Evolutionary conservation across 2,329 filamentous ascomycete species (phyloP).

Genomic region (Elsinoe fawcettii): DNA sequence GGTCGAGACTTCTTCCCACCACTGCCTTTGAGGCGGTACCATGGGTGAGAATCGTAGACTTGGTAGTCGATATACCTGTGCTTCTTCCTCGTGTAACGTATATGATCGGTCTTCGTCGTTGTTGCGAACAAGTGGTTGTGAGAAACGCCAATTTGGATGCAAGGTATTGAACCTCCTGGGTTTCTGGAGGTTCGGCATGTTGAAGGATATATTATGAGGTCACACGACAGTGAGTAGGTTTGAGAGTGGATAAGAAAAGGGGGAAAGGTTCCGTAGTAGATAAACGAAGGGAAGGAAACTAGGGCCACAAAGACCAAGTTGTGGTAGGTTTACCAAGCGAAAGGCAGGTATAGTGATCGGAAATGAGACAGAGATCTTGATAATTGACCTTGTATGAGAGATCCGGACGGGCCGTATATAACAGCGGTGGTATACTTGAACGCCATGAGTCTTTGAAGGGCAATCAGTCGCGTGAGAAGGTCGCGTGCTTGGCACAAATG

Average conservation of each 20-base stretch:
- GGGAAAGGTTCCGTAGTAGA: neutral
- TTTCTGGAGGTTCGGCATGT: slow-evolving; percentile 2
- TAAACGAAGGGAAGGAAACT: neutral
- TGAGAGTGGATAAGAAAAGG: neutral
- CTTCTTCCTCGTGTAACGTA: slow-evolving; percentile 6
- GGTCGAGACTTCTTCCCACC: slow-evolving; percentile 6
- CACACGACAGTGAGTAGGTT: neutral
- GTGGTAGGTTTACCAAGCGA: neutral
- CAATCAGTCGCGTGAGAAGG: slow-evolving; percentile 4
- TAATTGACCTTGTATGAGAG: neutral
- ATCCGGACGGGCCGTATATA: neutral
- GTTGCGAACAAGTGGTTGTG: neutral
- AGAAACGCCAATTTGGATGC: slow-evolving; percentile 11
- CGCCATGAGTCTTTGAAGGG: neutral
- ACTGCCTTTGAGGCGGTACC: slow-evolving; percentile 3
- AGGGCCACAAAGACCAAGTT: neutral
- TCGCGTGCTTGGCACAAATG: neutral
- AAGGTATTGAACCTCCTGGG: slow-evolving; percentile 11
- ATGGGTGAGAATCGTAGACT: slow-evolving; percentile 8
- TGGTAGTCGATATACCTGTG: neutral
- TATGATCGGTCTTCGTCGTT: slow-evolving; percentile 8
- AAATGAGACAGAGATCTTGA: neutral
- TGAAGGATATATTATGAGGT: neutral
- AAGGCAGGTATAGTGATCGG: neutral
- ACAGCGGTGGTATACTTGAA: neutral